Percentiles rank a stretch among this genome's conserved stretches.
phyloP scores from a whole-genome alignment of 192 early-diverging fungal genomes.

The Haplosporangium gracile region DNA sequence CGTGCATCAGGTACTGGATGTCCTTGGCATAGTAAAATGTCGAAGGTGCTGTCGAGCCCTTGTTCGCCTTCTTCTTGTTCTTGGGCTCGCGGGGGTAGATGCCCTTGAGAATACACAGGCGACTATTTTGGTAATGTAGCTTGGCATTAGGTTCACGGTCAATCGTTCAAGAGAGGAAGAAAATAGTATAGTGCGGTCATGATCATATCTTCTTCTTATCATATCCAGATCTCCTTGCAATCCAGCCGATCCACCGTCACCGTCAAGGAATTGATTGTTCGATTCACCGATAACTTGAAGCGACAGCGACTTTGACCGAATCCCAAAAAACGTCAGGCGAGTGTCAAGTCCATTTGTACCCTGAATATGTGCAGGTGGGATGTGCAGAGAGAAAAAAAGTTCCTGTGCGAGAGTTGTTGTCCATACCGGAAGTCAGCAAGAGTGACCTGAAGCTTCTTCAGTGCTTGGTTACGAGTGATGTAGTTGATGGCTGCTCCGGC shows the following conservation, averaged over 20 bases:
- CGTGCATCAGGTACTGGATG: conserved; percentile 94
- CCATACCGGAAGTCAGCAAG: conserved; percentile 92
- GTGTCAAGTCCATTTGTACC: neutral
- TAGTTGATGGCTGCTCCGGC: conserved; percentile 92
- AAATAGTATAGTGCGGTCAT: neutral
- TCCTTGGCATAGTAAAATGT: conserved; percentile 97
- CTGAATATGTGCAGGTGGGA: neutral
- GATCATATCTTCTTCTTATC: neutral
- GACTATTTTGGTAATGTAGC: conserved; percentile 61
- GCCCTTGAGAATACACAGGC: conserved; percentile 98
- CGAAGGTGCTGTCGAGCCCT: conserved; percentile 85
- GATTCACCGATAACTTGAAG: neutral
- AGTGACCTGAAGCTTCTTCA: conserved; percentile 95
- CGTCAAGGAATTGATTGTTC: neutral
- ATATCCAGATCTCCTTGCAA: neutral
- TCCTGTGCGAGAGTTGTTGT: neutral
- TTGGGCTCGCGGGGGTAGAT: conserved; percentile 97
- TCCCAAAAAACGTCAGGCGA: neutral
- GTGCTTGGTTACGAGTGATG: conserved; percentile 88
- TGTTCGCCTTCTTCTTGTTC: conserved; percentile 94
- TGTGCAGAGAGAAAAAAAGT: neutral
- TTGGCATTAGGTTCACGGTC: neutral
- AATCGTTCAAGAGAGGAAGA: neutral
- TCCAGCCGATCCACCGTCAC: neutral
- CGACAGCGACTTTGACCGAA: neutral